Base-by-base conservation (phyloP, 192 early-diverging fungal species). In the Podochytrium sp. region DNA sequence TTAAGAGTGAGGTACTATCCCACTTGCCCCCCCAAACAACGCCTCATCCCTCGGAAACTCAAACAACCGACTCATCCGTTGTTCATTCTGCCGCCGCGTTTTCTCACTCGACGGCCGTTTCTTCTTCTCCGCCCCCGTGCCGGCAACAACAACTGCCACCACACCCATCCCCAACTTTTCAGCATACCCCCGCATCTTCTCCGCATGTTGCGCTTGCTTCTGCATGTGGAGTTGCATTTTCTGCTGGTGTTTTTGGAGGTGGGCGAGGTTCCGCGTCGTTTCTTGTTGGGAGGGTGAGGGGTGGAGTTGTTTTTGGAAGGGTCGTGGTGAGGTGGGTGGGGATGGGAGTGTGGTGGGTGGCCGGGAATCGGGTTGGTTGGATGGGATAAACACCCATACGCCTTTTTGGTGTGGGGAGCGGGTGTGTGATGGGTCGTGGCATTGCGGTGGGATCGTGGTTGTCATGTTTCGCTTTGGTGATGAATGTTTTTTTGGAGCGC, bases 61-160 rank as follows among this genome's bases (percentile, higher is more conserved):
- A 55, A 69, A 55, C 27, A 69, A 56, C 32, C 35, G 59, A 51
- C 66, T 69, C 66, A 69, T 69, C 12, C 66, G 66, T 29, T 69
- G 66, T 32, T 69, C 66, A 55, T 69, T 20, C 38, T 69, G 66
- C 37, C 66, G 10, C 3, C 66, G 47, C 16, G 5, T 20, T 55
- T 69, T 69, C 35, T 69, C 66, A 34, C 30, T 10, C 34, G 20
- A 18, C 49, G 20, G 16, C 14, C 33, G 51, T 39, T 34, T 69
- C 52, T 10, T 18, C 37, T 55, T 51, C 6, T 7, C 10, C n/a
- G 33, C 1, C 0, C 3, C 33, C 7, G 7, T 3, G 18, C 41
- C 43, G 25, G 6, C 60, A 38, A 7, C 32, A 30, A 10, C 6
- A 43, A 47, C 40, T 65, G 40, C 37, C n/a, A n/a, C n/a, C n/a